Base-by-base conservation (phyloP, 768 basidiomycete species). In the Mrakia blollopis region DNA sequence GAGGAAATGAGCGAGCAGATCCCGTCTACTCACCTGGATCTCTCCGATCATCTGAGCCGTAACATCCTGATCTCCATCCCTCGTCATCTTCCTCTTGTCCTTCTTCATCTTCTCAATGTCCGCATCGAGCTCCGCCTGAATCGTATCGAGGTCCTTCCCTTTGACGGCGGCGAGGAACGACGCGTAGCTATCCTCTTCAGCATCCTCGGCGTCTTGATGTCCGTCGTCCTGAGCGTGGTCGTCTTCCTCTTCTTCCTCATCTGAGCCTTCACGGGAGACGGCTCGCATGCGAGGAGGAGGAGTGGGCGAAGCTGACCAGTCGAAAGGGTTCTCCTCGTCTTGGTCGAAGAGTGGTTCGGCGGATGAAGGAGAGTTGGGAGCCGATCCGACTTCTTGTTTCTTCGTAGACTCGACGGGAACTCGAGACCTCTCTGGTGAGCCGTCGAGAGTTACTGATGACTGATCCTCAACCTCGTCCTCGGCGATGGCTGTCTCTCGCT, bases 21-120 rank as follows among this genome's bases (percentile, higher is more conserved):
- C 69, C 3, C 69, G 41, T 47, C 71, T 16, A 73, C 84, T 39
- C 50, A 88, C 87, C 86, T 89, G 88, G 78, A 89, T 88, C 83
- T 98, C 97, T 7, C 89, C 86, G 73, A 96, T 87, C 94, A 96
- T 98, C 80, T 96, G 92, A 82, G 93, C 91, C 3, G 93, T 94
- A 79, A 98, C 89, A 81, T 98, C 94, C 81, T 98, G 97, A 60
- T 74, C 77, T 3, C 93, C 91, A 84, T 98, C 95, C 16, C 95
- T 87, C 89, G 94, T 89, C 30, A 94, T 93, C 41, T 89, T 89
- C 83, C 93, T 95, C 82, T 89, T 88, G 84, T 95, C 91, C 83
- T 89, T 87, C 82, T 94, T 90, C 61, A 99, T 85, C 16, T 87
- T 85, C 79, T 87, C 87, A 78, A 99, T 93, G 83, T 99, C 97